Conservation (phyloP, 139 green algal genomes). For the Bryopsis sp. region DNA sequence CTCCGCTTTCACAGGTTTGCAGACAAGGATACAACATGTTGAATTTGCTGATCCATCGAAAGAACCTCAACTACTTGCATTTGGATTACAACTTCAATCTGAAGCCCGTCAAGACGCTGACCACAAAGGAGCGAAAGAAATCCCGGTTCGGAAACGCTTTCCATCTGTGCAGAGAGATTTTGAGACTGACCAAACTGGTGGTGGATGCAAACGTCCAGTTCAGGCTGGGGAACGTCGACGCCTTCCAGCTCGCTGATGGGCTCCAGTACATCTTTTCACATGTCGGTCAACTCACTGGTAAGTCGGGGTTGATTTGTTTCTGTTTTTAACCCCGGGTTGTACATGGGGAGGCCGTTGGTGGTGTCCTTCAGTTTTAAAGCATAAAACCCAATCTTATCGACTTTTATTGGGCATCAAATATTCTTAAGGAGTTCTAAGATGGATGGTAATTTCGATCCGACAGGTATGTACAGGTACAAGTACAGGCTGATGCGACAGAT, state of each 20-base stretch:
- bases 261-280: conserved; percentile 99
- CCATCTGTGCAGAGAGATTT: conserved; percentile 97
- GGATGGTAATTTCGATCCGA: too few relatives aligned
- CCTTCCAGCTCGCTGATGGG: conserved; percentile 97
- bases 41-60: conserved; percentile 99
- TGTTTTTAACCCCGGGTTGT: too few relatives aligned
- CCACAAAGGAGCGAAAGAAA: conserved; percentile 99
- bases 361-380: not conserved
- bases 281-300: conserved; percentile 91
- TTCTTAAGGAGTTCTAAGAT: not conserved
- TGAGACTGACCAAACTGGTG: conserved; percentile 98
- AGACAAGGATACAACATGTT: conserved; percentile 99
- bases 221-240: conserved; percentile 97
- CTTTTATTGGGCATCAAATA: not conserved
- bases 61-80: conserved; percentile 99
- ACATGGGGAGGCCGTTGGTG: too few relatives aligned
- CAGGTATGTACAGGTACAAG: conserved; percentile 96
- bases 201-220: conserved; percentile 96
- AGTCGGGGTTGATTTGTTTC: too few relatives aligned
- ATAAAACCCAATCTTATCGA: conserved; percentile 5
- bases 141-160: conserved; percentile 98
- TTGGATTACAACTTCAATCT: conserved; percentile 99
- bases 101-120: conserved; percentile 99
- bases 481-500: conserved; percentile 99
- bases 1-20: conserved; percentile 66